Evolutionary conservation across 2,329 filamentous ascomycete genomes (phyloP).

Genomic region (Verticillium nonalfalfae): DNA sequence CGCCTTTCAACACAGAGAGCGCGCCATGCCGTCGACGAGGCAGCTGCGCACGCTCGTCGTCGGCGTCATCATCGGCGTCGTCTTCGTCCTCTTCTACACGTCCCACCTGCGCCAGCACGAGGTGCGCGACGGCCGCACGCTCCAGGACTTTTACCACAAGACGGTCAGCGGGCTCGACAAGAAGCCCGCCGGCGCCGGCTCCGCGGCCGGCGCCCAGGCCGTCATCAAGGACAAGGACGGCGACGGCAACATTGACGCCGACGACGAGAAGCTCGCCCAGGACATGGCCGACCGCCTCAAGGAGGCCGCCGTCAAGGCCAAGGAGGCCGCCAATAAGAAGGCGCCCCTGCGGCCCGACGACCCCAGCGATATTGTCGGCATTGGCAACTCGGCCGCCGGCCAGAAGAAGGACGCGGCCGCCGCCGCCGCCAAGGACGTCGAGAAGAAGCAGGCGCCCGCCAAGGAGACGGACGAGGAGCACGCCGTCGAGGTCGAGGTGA

Average conservation of each 20-base stretch:
- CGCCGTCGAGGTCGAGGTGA: conserved; percentile 64
- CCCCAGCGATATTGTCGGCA: conserved; percentile 51
- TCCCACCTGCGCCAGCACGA: conserved; percentile 47
- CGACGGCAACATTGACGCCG: conserved; percentile 50
- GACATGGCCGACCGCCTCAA: conserved; percentile 57
- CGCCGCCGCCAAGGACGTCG: conserved; percentile 21
- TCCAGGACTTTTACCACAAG: conserved; percentile 54
- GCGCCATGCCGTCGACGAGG: conserved; percentile 61
- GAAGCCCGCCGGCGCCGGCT: conserved; percentile 8
- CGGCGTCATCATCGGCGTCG: conserved; percentile 55
- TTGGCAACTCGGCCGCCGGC: conserved; percentile 50
- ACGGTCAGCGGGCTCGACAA: conserved; percentile 49
- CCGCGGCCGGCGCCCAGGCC: conserved; percentile 20
- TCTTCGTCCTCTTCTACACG: conserved; percentile 69
- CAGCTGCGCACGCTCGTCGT: conserved; percentile 63
- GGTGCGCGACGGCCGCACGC: conserved; percentile 34
- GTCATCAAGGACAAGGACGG: conserved; percentile 43
- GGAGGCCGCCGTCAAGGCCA: conserved; percentile 62
- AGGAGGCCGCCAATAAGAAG: conserved; percentile 63
- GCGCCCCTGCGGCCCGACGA: conserved; percentile 52
- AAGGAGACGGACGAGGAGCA: conserved; percentile 55
- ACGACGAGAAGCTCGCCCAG: conserved; percentile 45
- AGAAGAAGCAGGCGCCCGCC: conserved; percentile 39
- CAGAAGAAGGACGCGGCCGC: conserved; percentile 41
- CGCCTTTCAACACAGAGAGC: background rate